Evolutionary conservation across 108 stramenopile genomes (phyloP), one percentile per base, ranked within the genome.

Genomic region (Nitzschia sp.): DNA sequence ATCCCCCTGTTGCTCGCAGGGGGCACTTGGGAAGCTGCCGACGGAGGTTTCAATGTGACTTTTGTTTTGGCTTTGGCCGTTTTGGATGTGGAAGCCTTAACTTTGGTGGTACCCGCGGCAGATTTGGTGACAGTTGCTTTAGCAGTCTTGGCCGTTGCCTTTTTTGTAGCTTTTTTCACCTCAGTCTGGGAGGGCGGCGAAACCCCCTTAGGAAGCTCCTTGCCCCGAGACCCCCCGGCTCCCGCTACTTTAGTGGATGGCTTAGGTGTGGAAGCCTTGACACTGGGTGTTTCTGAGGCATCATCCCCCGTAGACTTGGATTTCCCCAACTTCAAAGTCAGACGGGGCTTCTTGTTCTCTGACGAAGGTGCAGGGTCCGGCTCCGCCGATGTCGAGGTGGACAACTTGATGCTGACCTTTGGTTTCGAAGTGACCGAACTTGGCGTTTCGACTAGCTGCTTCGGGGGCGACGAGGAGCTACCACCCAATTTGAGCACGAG

Each of bases 161-260:
- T 71, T 51, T 19, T 41, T 41, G 76, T 63, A 34, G 40, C 20
- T 7, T 50, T 63, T 38, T 61, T 65, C 43, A 24, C 42, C 29
- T 25, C 20, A 8, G 34, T 66, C 10, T 66, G 24, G 17, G 25
- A 34, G 5, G 63, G 69, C 0, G 51, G 41, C 3, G 69, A 25
- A 0, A 80, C 83, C 8, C 75, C 83, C 67, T 79, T 71, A 51
- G 83, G 83, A 1, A 84, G 51, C 51, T 83, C 70, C 59, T 85
- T 85, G 5, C 81, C 81, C 2, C 81, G 67, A 17, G 76, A 71
- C 26, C 59, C 54, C 7, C 26, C 62, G 19, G 48, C 24, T 79
- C 63, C 62, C 59, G 42, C 73, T 71, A 54, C 77, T 72, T 65
- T 84, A 53, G 38, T 81, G 55, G 44, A 71, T 37, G 59, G 71